Percentiles rank a stretch among this genome's conserved stretches.
Conservation (phyloP, 305 asterid species). For the Fraxinus albicans region DNA sequence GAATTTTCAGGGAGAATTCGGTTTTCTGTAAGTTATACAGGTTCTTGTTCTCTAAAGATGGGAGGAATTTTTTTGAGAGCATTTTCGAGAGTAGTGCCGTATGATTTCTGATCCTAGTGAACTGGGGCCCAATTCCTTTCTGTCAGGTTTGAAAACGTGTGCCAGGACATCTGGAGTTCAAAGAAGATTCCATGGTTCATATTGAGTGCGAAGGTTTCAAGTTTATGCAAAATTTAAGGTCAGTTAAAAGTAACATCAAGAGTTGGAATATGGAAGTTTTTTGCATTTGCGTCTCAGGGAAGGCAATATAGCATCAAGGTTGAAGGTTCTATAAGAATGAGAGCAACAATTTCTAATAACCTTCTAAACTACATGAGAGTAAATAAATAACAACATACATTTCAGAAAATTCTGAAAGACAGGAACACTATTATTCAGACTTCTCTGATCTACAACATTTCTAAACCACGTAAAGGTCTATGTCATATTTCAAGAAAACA, state of each 20-base stretch:
- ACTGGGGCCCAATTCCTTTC: neutral
- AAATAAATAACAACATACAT: neutral
- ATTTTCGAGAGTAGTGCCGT: neutral
- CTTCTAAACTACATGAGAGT: too few species aligned
- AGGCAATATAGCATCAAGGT: neutral
- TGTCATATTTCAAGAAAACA: slow-evolving; percentile 7
- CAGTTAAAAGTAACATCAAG: neutral
- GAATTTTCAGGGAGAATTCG: neutral
- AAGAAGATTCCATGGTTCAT: neutral
- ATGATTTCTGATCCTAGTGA: neutral
- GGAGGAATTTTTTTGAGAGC: neutral
- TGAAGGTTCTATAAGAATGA: neutral
- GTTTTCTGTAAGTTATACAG: neutral
- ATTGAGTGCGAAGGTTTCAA: neutral
- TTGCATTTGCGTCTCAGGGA: neutral
- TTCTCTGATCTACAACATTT: neutral
- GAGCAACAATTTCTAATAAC: too few species aligned
- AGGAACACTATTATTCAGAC: neutral
- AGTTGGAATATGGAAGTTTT: neutral
- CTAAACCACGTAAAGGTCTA: neutral
- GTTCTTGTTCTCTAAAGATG: neutral
- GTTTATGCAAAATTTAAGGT: too few species aligned
- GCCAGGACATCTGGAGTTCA: neutral
- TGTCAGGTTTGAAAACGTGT: neutral
- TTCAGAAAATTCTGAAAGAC: neutral